Conservation (phyloP, 306 rosid species). For the Amphicarpaea edgeworthii region DNA sequence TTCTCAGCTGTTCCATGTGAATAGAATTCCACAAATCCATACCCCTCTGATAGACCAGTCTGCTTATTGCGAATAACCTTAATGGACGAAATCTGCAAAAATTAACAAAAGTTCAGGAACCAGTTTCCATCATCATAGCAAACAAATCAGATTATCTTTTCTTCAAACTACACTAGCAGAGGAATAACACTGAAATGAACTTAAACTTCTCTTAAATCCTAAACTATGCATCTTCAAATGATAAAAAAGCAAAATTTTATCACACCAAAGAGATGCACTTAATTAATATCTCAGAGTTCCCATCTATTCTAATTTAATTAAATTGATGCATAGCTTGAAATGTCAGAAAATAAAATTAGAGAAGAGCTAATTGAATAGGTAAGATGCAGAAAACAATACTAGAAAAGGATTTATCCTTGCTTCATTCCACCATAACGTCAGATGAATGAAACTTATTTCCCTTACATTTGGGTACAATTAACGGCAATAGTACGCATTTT, state of each 20-base stretch:
- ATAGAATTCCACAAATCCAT: constrained; percentile 90
- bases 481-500: background rate
- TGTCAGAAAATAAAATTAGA: background rate
- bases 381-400: background rate
- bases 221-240: constrained; percentile 33
- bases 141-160: constrained; percentile 2
- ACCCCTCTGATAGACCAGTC: constrained; percentile 86
- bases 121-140: constrained; percentile 15
- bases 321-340: constrained; percentile 5
- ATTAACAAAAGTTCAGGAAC: background rate
- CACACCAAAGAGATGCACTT: constrained; percentile 10
- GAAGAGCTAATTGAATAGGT: background rate
- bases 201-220: constrained; percentile 16
- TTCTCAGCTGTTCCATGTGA: constrained; percentile 85
- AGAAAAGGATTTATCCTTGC: constrained; percentile 5
- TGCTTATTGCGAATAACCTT: constrained; percentile 96
- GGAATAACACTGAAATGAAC: constrained; percentile 16
- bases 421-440: background rate
- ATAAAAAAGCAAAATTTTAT: constrained; percentile 25
- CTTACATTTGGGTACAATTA: background rate
- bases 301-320: background rate
- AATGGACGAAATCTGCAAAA: constrained; percentile 73
- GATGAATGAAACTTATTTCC: constrained; percentile 3
- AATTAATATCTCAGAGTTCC: background rate
- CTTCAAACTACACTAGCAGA: constrained; percentile 28